phyloP scores from a whole-genome alignment of 768 basidiomycete species.

The Podaxis sp. region DNA sequence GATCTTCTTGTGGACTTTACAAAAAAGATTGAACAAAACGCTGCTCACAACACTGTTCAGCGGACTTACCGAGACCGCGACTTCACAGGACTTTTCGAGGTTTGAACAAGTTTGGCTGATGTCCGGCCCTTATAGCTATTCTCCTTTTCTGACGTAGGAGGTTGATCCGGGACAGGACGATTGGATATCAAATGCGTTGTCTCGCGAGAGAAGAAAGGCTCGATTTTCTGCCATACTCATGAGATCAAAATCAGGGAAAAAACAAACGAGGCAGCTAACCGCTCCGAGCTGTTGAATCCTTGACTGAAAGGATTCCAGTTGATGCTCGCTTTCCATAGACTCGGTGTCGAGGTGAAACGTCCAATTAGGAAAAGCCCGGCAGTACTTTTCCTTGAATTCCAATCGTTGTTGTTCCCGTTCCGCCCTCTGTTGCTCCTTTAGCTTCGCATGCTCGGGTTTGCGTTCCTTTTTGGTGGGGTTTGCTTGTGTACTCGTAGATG shows the following conservation, averaged over 20 bases:
- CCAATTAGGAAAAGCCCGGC: slow-evolving; percentile 79
- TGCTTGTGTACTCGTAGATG: slow-evolving; percentile 36
- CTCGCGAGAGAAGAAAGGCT: slow-evolving; percentile 83
- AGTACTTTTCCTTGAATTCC: slow-evolving; percentile 84
- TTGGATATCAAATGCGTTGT: slow-evolving; percentile 89
- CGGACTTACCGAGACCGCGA: slow-evolving; percentile 49
- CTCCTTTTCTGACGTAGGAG: slow-evolving; percentile 57
- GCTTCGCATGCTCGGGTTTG: slow-evolving; percentile 7
- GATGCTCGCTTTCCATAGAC: slow-evolving; percentile 39
- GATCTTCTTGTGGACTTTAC: slow-evolving; percentile 26
- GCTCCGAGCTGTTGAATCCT: slow-evolving; percentile 70
- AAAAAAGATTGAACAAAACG: slow-evolving; percentile 11
- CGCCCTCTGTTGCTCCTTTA: slow-evolving; percentile 34
- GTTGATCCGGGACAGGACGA: slow-evolving; percentile 32
- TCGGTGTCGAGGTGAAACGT: slow-evolving; percentile 81
- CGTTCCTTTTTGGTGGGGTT: slow-evolving; percentile 3
- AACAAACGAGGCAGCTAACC: slow-evolving; percentile 48
- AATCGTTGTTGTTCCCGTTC: slow-evolving; percentile 56
- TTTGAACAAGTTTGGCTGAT: slow-evolving; percentile 20
- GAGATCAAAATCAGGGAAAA: slow-evolving; percentile 5
- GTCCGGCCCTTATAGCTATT: slow-evolving; percentile 38
- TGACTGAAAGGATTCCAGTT: slow-evolving; percentile 44
- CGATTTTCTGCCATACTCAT: slow-evolving; percentile 56
- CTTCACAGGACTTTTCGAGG: slow-evolving; percentile 66
- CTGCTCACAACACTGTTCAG: background rate